Base-by-base conservation (phyloP, 139 green algal genomes). In the Raphidocelis subcapitata region DNA sequence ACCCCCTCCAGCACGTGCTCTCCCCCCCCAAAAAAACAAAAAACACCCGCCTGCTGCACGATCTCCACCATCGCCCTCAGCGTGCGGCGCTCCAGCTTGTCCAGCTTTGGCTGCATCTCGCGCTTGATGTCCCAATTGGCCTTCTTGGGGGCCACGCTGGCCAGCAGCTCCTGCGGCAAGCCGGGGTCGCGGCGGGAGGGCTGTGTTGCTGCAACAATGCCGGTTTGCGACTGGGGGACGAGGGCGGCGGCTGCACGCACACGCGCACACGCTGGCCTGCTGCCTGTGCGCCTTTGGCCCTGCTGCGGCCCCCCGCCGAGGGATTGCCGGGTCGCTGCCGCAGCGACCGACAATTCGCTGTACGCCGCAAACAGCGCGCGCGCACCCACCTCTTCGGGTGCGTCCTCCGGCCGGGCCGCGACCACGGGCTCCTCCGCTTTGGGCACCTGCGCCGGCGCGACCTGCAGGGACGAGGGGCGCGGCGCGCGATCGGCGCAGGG, bases 61-160 rank as follows among this genome's bases (percentile, higher is more conserved):
- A 96, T 74, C 69, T 91, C 70, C 18, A 96, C 73, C 55, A 97
- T 87, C 14, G 92, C 92, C 0, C 85, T 67, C 73, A 94, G 87
- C 10, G 91, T 97, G 0, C 84, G 73, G 21, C 88, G 81, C 69
- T 97, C 92, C 52, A 97, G 81, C 57, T 90, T 91, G 28, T 87
- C 87, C 29, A 97, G 77, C 72, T 91, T 87, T 18, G 77, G 80
- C 47, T 87, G 85, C 37, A 97, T 85, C 56, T 96, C 90, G 2
- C 92, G 77, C 62, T 93, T 92, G 33, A 97, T 63, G 74, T 97
- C 92, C 88, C 88, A 97, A 69, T 97, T 96, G n/a, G 89, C 83
- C 73, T 96, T 96, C 78, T 95, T 96, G 46, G 90, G 91, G 0
- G 91, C 92, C 2, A 95, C 85, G 62, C 90, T 93, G 1, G 93